Percentiles rank a stretch among this genome's conserved stretches.
These are phyloP conservation scores for Debaryomyces castellii DNA, from an alignment of 805 yeast genomes.

Conservation along the genomic window DNA sequence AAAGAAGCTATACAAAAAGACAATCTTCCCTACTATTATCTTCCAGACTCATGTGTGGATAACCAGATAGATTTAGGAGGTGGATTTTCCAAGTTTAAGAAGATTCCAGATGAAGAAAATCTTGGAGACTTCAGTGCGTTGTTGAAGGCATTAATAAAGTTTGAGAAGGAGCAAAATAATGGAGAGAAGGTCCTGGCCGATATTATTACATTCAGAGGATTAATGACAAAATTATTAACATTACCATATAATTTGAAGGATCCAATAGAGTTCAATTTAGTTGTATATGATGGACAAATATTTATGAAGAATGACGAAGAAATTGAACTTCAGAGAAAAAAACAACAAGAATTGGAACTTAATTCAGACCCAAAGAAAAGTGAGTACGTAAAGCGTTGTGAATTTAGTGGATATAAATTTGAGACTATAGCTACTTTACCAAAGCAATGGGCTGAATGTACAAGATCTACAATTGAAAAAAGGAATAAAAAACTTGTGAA, in stretches of 20 bases:
- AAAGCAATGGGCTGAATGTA: constrained; percentile 69
- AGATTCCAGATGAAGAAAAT: constrained; percentile 55
- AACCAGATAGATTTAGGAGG: constrained; percentile 58
- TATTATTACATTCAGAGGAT: constrained; percentile 81
- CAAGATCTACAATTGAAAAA: constrained; percentile 67
- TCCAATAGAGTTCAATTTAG: constrained; percentile 59
- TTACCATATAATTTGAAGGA: constrained; percentile 62
- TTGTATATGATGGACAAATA: constrained; percentile 72
- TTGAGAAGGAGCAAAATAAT: constrained; percentile 48
- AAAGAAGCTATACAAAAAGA: constrained; percentile 50
- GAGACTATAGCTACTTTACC: constrained; percentile 75
- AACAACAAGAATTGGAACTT: constrained; percentile 18
- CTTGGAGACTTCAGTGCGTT: constrained; percentile 58
- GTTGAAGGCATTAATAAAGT: constrained; percentile 50
- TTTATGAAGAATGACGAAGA: constrained; percentile 56
- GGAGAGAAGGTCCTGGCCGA: constrained; percentile 55
- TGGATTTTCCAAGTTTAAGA: constrained; percentile 61
- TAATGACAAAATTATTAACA: constrained; percentile 70
- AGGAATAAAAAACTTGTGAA: constrained; percentile 61
- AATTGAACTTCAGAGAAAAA: constrained; percentile 31
- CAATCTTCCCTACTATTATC: constrained; percentile 65
- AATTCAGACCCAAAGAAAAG: constrained; percentile 21
- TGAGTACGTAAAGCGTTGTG: constrained; percentile 37
- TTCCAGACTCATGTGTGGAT: constrained; percentile 72
- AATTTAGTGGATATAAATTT: constrained; percentile 80